phyloP scores from a whole-genome alignment of 2,329 filamentous ascomycete genomes.

The Bipolaris cookei region DNA sequence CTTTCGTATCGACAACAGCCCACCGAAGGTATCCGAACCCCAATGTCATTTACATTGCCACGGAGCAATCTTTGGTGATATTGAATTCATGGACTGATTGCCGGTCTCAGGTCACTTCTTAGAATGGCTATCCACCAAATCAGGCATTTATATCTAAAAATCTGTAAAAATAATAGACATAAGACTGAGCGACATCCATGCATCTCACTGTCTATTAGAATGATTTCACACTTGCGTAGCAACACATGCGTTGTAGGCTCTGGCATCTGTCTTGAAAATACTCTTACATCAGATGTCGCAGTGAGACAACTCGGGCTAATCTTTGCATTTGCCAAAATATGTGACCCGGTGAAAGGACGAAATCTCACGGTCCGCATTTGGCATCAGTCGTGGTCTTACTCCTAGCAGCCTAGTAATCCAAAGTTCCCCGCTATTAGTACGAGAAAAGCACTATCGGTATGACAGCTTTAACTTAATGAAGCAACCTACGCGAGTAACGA shows the following conservation, averaged over 20 bases:
- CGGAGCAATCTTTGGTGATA: too few relatives aligned
- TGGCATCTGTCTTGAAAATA: not conserved
- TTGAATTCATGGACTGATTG: not conserved
- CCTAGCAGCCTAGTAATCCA: not conserved
- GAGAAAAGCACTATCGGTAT: not conserved
- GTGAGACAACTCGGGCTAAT: not conserved
- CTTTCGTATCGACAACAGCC: not conserved
- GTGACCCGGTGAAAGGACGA: not conserved
- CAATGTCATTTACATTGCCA: too few relatives aligned
- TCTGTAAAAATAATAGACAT: not conserved
- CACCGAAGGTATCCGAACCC: not conserved
- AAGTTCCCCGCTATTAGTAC: too few relatives aligned
- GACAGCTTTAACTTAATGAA: not conserved
- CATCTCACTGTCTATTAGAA: not conserved
- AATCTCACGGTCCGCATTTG: too few relatives aligned
- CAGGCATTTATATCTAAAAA: not conserved
- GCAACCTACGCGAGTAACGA: not conserved
- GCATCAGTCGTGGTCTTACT: not conserved
- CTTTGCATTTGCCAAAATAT: not conserved
- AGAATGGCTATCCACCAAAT: not conserved
- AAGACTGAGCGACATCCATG: not conserved
- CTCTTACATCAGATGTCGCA: not conserved
- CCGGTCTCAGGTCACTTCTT: not conserved
- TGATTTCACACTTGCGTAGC: not conserved
- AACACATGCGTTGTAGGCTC: not conserved